Evolutionary conservation across 1,139 yeast genomes (phyloP).

Genomic region (Pichia sp.): DNA sequence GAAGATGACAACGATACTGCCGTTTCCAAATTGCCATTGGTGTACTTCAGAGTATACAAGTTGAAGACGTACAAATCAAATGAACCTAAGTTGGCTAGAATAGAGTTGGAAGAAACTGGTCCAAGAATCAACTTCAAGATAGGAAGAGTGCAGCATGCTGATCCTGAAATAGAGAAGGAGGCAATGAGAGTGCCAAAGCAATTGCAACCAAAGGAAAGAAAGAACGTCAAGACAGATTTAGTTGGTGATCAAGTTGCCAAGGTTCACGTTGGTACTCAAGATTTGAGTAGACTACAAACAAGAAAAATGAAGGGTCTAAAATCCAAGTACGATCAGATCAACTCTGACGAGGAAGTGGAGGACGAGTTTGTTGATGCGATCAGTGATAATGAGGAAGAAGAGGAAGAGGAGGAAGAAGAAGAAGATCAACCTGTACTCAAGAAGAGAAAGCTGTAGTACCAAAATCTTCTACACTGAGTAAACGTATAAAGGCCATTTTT

Average conservation of each 20-base stretch:
- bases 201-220: slow-evolving; percentile 74
- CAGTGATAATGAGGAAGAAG: slow-evolving; percentile 21
- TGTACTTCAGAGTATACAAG: slow-evolving; percentile 87
- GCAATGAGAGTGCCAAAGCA: slow-evolving; percentile 81
- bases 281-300: slow-evolving; percentile 82
- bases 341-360: slow-evolving; percentile 40
- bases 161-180: slow-evolving; percentile 87
- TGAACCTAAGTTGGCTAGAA: slow-evolving; percentile 88
- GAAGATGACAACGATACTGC: slow-evolving; percentile 61
- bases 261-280: slow-evolving; percentile 95
- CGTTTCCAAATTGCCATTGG: slow-evolving; percentile 56
- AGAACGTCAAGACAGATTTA: slow-evolving; percentile 80
- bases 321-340: slow-evolving; percentile 70
- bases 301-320: slow-evolving; percentile 98
- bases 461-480: neutral
- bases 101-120: slow-evolving; percentile 92
- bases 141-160: slow-evolving; percentile 82
- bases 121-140: slow-evolving; percentile 91
- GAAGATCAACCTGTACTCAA: slow-evolving; percentile 35
- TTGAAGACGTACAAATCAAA: slow-evolving; percentile 69
- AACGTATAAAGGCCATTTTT: neutral
- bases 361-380: slow-evolving; percentile 23
- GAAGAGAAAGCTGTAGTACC: slow-evolving; percentile 30
- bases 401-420: slow-evolving; percentile 22
- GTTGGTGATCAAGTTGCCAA: slow-evolving; percentile 98